Base-by-base conservation (phyloP, 2,329 filamentous ascomycete species). In the Venturia nashicola region DNA sequence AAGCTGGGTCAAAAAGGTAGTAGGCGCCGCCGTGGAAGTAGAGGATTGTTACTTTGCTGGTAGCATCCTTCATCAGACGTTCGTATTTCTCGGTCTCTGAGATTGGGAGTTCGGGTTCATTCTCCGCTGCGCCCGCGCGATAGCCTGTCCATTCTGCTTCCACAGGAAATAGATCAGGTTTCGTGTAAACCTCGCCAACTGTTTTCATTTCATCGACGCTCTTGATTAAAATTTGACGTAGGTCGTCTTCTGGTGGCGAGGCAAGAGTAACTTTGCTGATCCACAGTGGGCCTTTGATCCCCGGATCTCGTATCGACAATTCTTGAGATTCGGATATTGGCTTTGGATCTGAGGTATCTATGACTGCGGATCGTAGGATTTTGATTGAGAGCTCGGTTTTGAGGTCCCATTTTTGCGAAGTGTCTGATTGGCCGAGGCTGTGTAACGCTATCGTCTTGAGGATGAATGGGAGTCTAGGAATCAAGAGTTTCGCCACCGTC, bases 281-380 rank as follows among this genome's bases (percentile, higher is more conserved):
- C 92, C 92, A 97, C 67, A 94, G 85, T 55, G 83, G 83, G 3
- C 91, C 91, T 71, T 90, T 91, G 70, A 95, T 79, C 0, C 84
- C 85, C 0, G 82, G 82, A 62, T 89, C 87, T 65, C 79, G 83
- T 54, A 83, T 76, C 0, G 83, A 82, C 18, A 83, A 69, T 51
- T 76, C 77, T 74, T 97, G 93, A 6, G 82, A 76, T 66, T 84
- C 81, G 0, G 81, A 78, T 27, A 95, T 75, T 27, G 84, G 78
- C n/a, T 44, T 44, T 43, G 59, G 59, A 18, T 57, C 16, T 5
- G 51, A 57, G 9, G 39, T 34, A 16, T 44, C 14, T 69, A 71
- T 0, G 80, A 78, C 18, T 74, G 76, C 1, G 75, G 73, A 3
- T 77, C 75, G 18, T 73, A 72, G 61, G 90, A 72, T 63, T 90